phyloP scores from a whole-genome alignment of 2,329 filamentous ascomycete species.

The Domatiomyces globalis region DNA sequence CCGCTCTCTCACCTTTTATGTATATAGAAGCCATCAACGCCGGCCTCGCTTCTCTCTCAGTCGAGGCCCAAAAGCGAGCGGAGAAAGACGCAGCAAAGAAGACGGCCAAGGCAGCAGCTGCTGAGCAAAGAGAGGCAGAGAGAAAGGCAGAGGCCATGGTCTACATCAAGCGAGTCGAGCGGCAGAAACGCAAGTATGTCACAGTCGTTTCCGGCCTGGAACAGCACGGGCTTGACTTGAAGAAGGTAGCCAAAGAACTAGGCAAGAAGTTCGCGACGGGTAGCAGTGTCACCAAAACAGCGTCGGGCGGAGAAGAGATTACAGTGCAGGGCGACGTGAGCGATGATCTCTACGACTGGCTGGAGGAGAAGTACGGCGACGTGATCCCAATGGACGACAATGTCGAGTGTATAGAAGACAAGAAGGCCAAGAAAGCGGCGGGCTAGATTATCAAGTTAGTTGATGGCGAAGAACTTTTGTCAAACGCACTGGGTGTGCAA shows the following conservation, averaged over 20 bases:
- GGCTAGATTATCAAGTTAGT: neutral
- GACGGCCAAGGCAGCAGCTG: slow-evolving; percentile 79
- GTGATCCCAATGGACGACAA: slow-evolving; percentile 78
- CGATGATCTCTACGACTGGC: slow-evolving; percentile 82
- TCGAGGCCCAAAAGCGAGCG: slow-evolving; percentile 86
- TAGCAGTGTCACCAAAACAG: slow-evolving; percentile 75
- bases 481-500: too few relatives aligned
- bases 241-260: slow-evolving; percentile 91
- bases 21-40: slow-evolving; percentile 60
- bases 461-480: neutral
- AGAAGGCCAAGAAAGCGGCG: slow-evolving; percentile 63
- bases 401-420: slow-evolving; percentile 87
- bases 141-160: slow-evolving; percentile 70
- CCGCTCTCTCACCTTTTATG: slow-evolving; percentile 2
- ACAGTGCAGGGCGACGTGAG: slow-evolving; percentile 95
- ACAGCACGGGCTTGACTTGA: slow-evolving; percentile 78
- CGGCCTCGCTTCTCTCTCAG: slow-evolving; percentile 69
- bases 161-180: slow-evolving; percentile 89
- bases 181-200: slow-evolving; percentile 95
- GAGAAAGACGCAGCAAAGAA: slow-evolving; percentile 96
- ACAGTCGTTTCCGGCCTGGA: slow-evolving; percentile 86
- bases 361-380: slow-evolving; percentile 68
- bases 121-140: slow-evolving; percentile 69
- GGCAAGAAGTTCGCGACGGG: slow-evolving; percentile 98
- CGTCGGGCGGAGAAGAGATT: slow-evolving; percentile 82